These are phyloP conservation scores for Peronospora destructor DNA, from an alignment of 352 stramenopile species.

Conservation along the genomic window DNA sequence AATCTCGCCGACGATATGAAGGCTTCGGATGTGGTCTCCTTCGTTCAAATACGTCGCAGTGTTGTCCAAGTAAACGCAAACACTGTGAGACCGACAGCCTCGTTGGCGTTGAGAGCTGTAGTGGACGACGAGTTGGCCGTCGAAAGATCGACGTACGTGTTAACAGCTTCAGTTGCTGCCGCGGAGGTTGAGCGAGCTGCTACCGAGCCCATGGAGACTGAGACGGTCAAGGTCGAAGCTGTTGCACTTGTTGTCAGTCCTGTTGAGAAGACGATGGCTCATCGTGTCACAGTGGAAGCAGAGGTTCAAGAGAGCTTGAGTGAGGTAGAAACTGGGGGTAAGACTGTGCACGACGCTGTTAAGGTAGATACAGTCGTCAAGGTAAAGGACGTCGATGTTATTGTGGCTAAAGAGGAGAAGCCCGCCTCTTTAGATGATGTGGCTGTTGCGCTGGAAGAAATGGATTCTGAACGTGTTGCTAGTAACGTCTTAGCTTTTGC, in stretches of 20 bases:
- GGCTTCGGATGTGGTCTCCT: conserved; percentile 3
- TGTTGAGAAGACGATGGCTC: background rate
- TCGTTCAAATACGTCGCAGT: conserved; percentile 16
- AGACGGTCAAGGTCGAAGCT: background rate
- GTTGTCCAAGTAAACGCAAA: background rate
- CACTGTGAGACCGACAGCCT: background rate
- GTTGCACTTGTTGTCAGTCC: background rate
- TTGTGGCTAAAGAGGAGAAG: conserved; percentile 1
- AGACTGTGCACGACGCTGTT: conserved; percentile 9
- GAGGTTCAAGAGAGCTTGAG: background rate
- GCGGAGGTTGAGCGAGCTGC: conserved; percentile 1
- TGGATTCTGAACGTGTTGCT: background rate
- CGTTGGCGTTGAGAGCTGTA: background rate
- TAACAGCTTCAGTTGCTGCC: conserved; percentile 6
- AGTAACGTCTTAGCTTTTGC: background rate
- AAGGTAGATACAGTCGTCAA: conserved; percentile 3
- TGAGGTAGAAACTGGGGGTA: background rate
- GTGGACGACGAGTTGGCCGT: conserved; percentile 20
- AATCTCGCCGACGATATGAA: conserved; percentile 8
- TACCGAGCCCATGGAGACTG: background rate
- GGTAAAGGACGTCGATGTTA: conserved; percentile 1
- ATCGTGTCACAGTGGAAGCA: background rate
- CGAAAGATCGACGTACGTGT: conserved; percentile 14
- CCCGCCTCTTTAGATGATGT: background rate
- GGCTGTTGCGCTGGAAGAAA: background rate